Evolutionary conservation across 2,329 filamentous ascomycete genomes (phyloP).

Genomic region (Ophiostoma triangulosporum): DNA sequence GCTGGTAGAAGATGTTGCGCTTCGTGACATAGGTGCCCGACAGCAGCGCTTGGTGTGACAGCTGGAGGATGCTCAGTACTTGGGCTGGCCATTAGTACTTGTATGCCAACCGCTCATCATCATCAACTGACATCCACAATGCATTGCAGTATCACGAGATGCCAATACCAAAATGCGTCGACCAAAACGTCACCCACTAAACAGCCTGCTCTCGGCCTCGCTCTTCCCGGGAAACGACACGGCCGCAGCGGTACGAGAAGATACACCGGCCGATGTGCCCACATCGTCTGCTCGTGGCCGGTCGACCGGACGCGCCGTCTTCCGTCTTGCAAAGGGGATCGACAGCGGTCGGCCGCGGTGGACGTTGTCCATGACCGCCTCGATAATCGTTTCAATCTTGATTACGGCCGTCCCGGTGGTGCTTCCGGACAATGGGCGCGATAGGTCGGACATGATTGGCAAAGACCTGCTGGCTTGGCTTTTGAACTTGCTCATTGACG

Average conservation of each 20-base stretch:
- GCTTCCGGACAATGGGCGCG: no score
- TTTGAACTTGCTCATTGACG: no score
- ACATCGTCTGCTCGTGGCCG: not conserved
- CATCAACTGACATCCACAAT: no score
- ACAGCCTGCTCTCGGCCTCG: conserved; percentile 34
- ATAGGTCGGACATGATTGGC: no score
- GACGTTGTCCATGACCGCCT: conserved; percentile 34
- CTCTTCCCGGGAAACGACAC: conserved; percentile 34
- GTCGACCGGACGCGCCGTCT: not conserved
- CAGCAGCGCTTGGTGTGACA: conserved; percentile 45
- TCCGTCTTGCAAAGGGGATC: conserved; percentile 31
- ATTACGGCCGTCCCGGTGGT: conserved; percentile 25
- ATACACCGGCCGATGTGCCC: not conserved
- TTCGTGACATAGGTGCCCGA: conserved; percentile 45
- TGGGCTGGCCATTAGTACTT: conserved; percentile 29
- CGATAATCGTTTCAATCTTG: conserved; percentile 43
- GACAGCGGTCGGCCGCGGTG: conserved; percentile 27
- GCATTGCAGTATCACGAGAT: no score
- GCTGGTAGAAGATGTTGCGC: conserved; percentile 69
- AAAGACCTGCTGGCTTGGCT: no score
- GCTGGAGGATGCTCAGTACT: conserved; percentile 43
- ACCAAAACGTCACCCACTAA: conserved; percentile 27
- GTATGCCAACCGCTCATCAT: no score
- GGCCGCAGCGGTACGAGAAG: not conserved
- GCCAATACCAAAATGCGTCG: not conserved